Conservation (phyloP, 371 early-diverging fungal species). For the Catenaria anguillulae region DNA sequence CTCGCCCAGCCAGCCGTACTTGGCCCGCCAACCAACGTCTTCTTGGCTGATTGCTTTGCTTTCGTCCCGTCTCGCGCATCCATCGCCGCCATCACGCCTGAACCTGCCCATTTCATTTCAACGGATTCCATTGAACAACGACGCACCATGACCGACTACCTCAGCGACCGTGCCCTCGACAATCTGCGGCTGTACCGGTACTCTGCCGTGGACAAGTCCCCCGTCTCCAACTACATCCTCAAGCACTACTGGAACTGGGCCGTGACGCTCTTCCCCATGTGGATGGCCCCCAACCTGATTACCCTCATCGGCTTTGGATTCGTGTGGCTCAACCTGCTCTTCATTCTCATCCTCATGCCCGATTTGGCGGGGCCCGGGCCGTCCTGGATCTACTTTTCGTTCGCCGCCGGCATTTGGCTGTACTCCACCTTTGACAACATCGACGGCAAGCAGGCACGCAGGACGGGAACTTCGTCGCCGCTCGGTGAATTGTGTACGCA, state of each 20-base stretch:
- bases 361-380: constrained; percentile 61
- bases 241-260: constrained; percentile 77
- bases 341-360: constrained; percentile 49
- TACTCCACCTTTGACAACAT: constrained; percentile 95
- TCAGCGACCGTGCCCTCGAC: constrained; percentile 40
- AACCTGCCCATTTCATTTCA: too few species aligned
- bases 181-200: constrained; percentile 72
- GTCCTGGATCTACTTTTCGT: constrained; percentile 72
- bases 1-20: too few species aligned
- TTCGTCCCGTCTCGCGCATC: too few species aligned
- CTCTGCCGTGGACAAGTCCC: constrained; percentile 65
- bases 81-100: too few species aligned
- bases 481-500: constrained; percentile 69
- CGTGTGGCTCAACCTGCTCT: constrained; percentile 56
- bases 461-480: constrained; percentile 83
- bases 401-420: constrained; percentile 73
- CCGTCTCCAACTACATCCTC: constrained; percentile 62
- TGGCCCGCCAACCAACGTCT: too few species aligned
- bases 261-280: constrained; percentile 71
- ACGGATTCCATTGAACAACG: too few species aligned
- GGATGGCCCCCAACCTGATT: constrained; percentile 96
- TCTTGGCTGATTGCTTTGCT: too few species aligned
- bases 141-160: constrained; percentile 1
- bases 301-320: constrained; percentile 86
- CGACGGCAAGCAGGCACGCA: constrained; percentile 96